Percentiles rank a stretch among this genome's conserved stretches.
These are phyloP conservation scores for Pleurotus tuoliensis DNA, from an alignment of 768 basidiomycete genomes.

Conservation along the genomic window DNA sequence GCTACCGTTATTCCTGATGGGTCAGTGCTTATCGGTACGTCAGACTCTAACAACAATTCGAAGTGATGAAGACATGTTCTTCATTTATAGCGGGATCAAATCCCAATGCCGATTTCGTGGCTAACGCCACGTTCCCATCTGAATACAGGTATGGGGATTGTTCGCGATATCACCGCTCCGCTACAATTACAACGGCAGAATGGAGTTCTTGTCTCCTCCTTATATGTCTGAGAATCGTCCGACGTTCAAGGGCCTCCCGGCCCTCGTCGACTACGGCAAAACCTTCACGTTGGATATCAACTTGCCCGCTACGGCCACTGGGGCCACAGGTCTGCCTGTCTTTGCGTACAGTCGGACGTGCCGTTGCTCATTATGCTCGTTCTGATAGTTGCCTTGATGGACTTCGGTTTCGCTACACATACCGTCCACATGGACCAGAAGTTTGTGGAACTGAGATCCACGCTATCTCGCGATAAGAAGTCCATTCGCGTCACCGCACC, in stretches of 20 bases:
- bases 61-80: neutral
- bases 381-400: slow-evolving; percentile 31
- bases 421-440: slow-evolving; percentile 36
- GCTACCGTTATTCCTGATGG: slow-evolving; percentile 27
- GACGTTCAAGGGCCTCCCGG: slow-evolving; percentile 27
- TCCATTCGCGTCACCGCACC: slow-evolving; percentile 30
- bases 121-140: slow-evolving; percentile 17
- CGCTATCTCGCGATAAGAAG: slow-evolving; percentile 25
- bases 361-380: neutral
- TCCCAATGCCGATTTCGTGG: slow-evolving; percentile 30
- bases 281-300: slow-evolving; percentile 28
- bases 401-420: slow-evolving; percentile 40
- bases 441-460: slow-evolving; percentile 31
- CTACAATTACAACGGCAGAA: slow-evolving; percentile 13
- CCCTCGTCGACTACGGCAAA: slow-evolving; percentile 31
- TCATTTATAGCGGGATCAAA: slow-evolving; percentile 37
- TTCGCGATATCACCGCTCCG: neutral
- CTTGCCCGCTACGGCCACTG: slow-evolving; percentile 23
- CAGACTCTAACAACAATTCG: neutral
- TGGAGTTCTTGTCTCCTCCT: slow-evolving; percentile 38
- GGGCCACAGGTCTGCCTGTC: slow-evolving; percentile 22
- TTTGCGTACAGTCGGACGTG: neutral
- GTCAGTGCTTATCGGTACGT: slow-evolving; percentile 22
- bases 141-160: slow-evolving; percentile 28
- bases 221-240: slow-evolving; percentile 35